A percentile compares a stretch with the other conserved stretches of the same genome.
phyloP scores from a whole-genome alignment of 257 asterid species.

The Przewalskia tangutica region DNA sequence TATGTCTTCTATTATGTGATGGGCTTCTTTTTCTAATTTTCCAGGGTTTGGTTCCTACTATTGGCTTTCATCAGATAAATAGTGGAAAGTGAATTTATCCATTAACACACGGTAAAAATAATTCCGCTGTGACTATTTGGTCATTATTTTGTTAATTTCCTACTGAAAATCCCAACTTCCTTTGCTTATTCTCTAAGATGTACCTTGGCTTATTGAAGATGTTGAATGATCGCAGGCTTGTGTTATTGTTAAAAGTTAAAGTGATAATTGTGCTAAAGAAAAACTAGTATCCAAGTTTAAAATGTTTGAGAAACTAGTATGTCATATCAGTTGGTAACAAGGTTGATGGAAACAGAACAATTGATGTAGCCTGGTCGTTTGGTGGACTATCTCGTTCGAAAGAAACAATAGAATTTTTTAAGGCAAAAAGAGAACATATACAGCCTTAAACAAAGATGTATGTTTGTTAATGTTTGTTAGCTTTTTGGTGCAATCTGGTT shows the following conservation, averaged over 20 bases:
- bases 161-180: neutral
- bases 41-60: neutral
- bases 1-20: neutral
- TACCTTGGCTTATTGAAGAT: neutral
- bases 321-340: neutral
- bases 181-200: neutral
- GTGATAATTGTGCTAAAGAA: too few species aligned
- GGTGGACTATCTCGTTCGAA: too few species aligned
- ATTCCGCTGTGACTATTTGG: neutral
- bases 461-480: too few species aligned
- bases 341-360: neutral
- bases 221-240: neutral
- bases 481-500: too few species aligned
- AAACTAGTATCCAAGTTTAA: too few species aligned
- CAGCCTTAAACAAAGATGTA: too few species aligned
- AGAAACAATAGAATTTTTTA: too few species aligned
- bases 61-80: neutral
- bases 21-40: neutral
- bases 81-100: neutral
- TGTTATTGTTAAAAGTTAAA: too few species aligned
- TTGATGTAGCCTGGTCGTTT: neutral
- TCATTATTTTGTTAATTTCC: neutral
- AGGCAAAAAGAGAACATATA: too few species aligned
- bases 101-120: neutral
- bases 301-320: too few species aligned